Base-by-base conservation (phyloP, 495 filamentous ascomycete species). In the Rostrohypoxylon terebratum region DNA sequence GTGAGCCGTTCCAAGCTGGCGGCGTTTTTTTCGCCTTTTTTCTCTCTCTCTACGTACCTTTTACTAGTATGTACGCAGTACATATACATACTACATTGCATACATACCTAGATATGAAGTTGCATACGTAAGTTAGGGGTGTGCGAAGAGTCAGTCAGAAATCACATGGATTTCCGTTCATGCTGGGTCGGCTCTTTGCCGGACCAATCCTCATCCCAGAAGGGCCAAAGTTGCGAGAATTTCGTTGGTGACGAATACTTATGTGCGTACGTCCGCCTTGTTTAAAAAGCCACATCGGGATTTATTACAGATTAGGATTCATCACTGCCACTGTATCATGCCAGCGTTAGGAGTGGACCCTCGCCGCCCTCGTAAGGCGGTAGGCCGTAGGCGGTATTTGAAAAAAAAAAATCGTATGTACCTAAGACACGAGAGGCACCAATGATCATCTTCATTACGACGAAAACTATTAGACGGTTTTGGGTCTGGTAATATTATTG, bases 381-480 rank as follows among this genome's bases (percentile, higher is more conserved):
- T 8, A 28, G 28, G 28, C 28, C 3, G 28, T 28, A 28, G 6
- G 6, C n/a, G n/a, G n/a, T n/a, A n/a, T n/a, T n/a, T n/a, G 6
- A 28, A 28, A 28, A 28, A 28, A 28, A 28, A 55, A 55, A 34
- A 11, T 25, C 47, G 47, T 45, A 25, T 53, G 23, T 48, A 48
- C 5, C 48, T 44, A 54, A 64, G 34, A 54, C 28, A 53, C 47
- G 11, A 25, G 7, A 48, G 50, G 16, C 38, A 58, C 40, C 34
- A 58, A 42, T 55, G 40, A 58, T 63, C 33, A 44, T 64, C 31
- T 70, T 34, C 60, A 51, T 64, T 64, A 57, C 54, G 67, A 11
- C n/a, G 40, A 59, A 70, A 70, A 64, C 47, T 71, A 71, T 65
- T 71, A 71, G 68, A 71, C 59, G 68, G 57, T 48, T 44, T 48